phyloP scores from a whole-genome alignment of 2,329 filamentous ascomycete species.

The Dactylellina leptospora region DNA sequence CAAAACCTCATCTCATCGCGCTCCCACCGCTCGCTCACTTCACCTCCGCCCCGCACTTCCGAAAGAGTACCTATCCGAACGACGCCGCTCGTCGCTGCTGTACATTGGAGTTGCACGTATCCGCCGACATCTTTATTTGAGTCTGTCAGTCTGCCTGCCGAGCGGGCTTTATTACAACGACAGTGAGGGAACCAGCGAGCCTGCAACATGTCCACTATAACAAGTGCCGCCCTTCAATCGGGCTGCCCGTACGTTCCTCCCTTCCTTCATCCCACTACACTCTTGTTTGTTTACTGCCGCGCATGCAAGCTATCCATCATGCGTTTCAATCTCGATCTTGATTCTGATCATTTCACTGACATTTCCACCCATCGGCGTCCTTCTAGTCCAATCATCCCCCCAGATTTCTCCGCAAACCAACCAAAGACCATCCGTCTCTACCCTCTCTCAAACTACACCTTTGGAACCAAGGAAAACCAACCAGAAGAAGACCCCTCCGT shows the following conservation, averaged over 20 bases:
- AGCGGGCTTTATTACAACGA: neutral
- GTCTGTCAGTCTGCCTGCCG: neutral
- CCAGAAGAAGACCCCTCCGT: constrained; percentile 98
- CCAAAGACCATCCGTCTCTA: constrained; percentile 89
- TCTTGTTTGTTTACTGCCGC: constrained; percentile 1
- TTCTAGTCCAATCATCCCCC: constrained; percentile 74
- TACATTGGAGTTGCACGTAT: constrained; percentile 9
- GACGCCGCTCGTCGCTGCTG: neutral
- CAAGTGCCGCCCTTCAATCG: constrained; percentile 13
- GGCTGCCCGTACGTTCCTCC: constrained; percentile 32
- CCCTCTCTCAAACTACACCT: constrained; percentile 97
- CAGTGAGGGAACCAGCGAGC: constrained; percentile 1
- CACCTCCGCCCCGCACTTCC: neutral
- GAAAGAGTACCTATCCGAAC: neutral
- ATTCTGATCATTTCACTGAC: constrained; percentile 24
- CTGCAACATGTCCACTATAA: constrained; percentile 26
- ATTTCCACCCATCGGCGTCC: too few relatives aligned
- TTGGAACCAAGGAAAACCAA: constrained; percentile 97
- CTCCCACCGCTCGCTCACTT: neutral
- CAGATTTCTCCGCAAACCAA: constrained; percentile 87
- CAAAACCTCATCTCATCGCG: constrained; percentile 10
- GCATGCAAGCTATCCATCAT: too few relatives aligned
- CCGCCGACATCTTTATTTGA: constrained; percentile 5
- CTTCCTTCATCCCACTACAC: neutral
- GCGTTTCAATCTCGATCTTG: too few relatives aligned